Base-by-base conservation (phyloP, 371 early-diverging fungal genomes). In the Syncephalastrum contaminatum region DNA sequence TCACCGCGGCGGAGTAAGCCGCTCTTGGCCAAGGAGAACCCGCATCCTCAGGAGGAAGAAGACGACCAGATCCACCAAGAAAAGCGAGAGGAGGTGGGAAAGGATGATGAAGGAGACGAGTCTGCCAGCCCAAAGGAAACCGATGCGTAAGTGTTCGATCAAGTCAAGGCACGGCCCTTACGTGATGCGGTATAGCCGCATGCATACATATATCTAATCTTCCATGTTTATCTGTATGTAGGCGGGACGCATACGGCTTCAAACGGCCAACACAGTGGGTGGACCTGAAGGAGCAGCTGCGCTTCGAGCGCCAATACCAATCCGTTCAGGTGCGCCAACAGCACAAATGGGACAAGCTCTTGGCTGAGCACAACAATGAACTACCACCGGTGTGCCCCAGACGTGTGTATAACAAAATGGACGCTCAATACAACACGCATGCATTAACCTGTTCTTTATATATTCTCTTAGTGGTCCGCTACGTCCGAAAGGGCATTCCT, bases 401-500 rank as follows among this genome's bases (percentile, higher is more conserved):
- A 68, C 55, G 86, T 84, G 67, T 45, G 30, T 36, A 43, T 43
- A 43, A 13, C 16, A 50, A 46, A 14, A 14, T 49, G 48, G 13
- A 53, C 21, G 3, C 30, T 53, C 47, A 20, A n/a, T 22, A 18
- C 19, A 0, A 49, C 48, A 43, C 12, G 15, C 30, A 51, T 19
- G 15, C 43, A 40, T 22, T 7, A 4, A 14, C 36, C 44, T 25
- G 3, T 36, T 48, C 39, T 18, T 16, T 46, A 44, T 18, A n/a
- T 36, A 48, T 50, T 19, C 21, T 41, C 20, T 49, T 60, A 87
- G 88, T 90, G 13, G 88, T 85, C 53, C 69, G 86, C 40, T 87
- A 85, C 59, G 77, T 88, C 20, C 82, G 91, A 19, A 87, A 88
- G 61, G 94, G 94, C 4, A 84, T 94, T 40, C 93, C 94, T 18